A percentile compares a stretch with the other conserved stretches of the same genome.
phyloP scores from a whole-genome alignment of 2,329 filamentous ascomycete species.

The Pochonia chlamydosporia region DNA sequence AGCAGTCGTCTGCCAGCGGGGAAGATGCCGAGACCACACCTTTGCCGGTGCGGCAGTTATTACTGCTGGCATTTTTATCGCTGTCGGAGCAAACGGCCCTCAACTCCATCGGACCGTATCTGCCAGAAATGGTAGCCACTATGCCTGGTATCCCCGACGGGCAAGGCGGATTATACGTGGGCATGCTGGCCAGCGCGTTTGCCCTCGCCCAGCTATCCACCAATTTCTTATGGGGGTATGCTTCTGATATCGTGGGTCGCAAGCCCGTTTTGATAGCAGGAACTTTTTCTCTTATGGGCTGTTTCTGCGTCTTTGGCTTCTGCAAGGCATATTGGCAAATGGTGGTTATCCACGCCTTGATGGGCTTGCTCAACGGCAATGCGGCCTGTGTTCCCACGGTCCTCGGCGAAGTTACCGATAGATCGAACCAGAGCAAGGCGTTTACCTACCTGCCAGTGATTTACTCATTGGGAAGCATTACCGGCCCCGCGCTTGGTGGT shows the following conservation, averaged over 20 bases:
- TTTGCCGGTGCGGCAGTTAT: conserved; percentile 75
- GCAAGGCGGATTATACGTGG: conserved; percentile 81
- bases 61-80: conserved; percentile 79
- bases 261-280: conserved; percentile 73
- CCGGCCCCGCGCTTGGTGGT: conserved; percentile 86
- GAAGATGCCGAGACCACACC: conserved; percentile 59
- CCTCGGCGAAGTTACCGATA: conserved; percentile 88
- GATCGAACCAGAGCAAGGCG: conserved; percentile 86
- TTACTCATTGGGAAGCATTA: conserved; percentile 93
- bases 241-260: conserved; percentile 60
- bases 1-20: conserved; percentile 19
- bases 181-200: conserved; percentile 83
- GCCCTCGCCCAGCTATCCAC: conserved; percentile 88
- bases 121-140: conserved; percentile 82
- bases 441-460: conserved; percentile 94
- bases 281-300: conserved; percentile 73
- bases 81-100: conserved; percentile 92
- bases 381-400: conserved; percentile 91
- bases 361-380: conserved; percentile 94
- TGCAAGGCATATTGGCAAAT: conserved; percentile 79
- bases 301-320: conserved; percentile 84
- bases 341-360: conserved; percentile 76
- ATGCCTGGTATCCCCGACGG: conserved; percentile 73
- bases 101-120: conserved; percentile 92
- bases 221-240: conserved; percentile 62